Conservation (phyloP, 2,329 filamentous ascomycete species). For the Aspergillus sojae region DNA sequence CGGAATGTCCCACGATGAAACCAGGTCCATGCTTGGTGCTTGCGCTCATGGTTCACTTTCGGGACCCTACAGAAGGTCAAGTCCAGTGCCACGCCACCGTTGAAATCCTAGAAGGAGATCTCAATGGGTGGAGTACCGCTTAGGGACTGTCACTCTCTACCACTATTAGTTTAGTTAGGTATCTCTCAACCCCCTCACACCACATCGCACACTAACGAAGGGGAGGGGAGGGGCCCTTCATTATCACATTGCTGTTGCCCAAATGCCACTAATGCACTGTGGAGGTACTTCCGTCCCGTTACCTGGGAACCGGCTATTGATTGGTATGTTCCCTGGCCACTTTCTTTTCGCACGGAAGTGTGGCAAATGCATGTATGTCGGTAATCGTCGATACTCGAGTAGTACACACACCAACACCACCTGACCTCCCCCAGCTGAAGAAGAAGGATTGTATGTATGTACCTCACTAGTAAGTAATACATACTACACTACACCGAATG, state of each 20-base stretch:
- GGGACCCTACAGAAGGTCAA: neutral
- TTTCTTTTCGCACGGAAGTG: neutral
- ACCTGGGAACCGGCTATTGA: neutral
- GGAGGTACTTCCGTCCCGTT: neutral
- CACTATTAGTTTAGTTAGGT: neutral
- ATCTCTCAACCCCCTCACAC: neutral
- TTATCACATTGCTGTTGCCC: neutral
- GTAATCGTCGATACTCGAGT: neutral
- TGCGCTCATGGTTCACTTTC: neutral
- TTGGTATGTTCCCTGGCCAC: neutral
- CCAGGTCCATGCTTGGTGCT: neutral
- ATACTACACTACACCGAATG: neutral
- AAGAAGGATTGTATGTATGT: neutral
- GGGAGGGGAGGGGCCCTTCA: neutral
- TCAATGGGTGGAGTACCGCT: neutral
- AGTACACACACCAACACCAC: neutral
- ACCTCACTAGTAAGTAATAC: neutral
- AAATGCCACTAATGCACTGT: neutral
- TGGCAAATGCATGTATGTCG: neutral
- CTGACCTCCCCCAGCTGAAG: neutral
- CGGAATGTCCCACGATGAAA: constrained; percentile 1
- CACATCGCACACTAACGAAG: neutral
- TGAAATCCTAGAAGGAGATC: neutral
- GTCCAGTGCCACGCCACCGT: neutral
- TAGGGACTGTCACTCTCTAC: neutral